Evolutionary conservation across 352 stramenopile species (phyloP).

Genomic region (Globisporangium camurandrum): DNA sequence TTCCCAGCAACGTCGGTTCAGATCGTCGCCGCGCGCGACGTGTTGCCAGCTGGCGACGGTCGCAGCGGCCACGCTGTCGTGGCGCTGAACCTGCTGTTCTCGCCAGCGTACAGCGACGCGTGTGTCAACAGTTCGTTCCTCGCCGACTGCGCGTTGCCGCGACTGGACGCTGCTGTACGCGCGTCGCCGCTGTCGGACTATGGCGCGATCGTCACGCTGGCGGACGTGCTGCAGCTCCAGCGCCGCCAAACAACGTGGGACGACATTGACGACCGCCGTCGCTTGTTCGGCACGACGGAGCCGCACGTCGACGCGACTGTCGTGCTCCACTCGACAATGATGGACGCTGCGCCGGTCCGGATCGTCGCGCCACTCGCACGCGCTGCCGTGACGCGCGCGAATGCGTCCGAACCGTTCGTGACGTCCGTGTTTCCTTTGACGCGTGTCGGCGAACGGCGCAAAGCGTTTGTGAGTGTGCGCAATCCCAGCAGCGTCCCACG

Average conservation of each 20-base stretch:
- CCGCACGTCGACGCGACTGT: constrained; percentile 16
- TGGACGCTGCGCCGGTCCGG: constrained; percentile 21
- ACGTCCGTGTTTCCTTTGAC: constrained; percentile 26
- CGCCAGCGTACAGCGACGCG: constrained; percentile 17
- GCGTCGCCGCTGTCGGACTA: constrained; percentile 27
- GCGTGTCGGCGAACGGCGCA: constrained; percentile 20
- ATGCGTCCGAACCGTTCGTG: constrained; percentile 1
- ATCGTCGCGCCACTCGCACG: constrained; percentile 27
- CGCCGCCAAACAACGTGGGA: constrained; percentile 27
- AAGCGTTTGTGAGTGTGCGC: constrained; percentile 23
- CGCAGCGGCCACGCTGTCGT: background rate
- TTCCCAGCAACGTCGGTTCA: constrained; percentile 2
- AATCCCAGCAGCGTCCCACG: constrained; percentile 48
- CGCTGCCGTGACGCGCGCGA: constrained; percentile 17
- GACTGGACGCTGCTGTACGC: background rate
- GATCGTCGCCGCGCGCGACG: constrained; percentile 2
- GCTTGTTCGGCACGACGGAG: background rate
- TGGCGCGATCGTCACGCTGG: constrained; percentile 20
- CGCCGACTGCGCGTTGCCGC: constrained; percentile 30
- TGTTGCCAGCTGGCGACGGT: background rate
- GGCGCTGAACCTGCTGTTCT: constrained; percentile 20
- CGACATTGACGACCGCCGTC: constrained; percentile 3
- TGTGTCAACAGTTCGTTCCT: constrained; percentile 23
- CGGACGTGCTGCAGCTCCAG: constrained; percentile 25
- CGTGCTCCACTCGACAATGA: constrained; percentile 27